These are phyloP conservation scores for Jacaranda copaia DNA, from an alignment of 257 asterid genomes.

Conservation along the genomic window DNA sequence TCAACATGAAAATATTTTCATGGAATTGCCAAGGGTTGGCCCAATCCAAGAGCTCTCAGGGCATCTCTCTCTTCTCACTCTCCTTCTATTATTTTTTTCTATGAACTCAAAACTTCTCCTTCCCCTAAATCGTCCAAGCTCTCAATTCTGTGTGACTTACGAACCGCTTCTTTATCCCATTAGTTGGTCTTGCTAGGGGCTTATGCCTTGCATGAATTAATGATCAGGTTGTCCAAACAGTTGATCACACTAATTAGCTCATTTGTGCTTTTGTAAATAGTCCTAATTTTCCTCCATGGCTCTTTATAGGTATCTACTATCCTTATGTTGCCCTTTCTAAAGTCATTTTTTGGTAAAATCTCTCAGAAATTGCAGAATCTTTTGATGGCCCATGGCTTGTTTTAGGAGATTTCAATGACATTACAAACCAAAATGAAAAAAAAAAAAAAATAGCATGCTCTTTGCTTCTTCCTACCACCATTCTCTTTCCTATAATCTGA, in stretches of 20 bases:
- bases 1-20: too few relatives aligned
- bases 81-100: too few relatives aligned
- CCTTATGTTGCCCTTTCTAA: neutral
- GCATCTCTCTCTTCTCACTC: too few relatives aligned
- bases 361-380: too few relatives aligned
- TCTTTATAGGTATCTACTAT: neutral
- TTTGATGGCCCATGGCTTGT: neutral
- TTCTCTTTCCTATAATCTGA: neutral
- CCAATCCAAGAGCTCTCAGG: too few relatives aligned
- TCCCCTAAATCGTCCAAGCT: too few relatives aligned
- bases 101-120: too few relatives aligned
- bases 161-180: neutral
- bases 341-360: neutral
- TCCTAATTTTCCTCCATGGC: neutral
- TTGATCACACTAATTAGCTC: too few relatives aligned
- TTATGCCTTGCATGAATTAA: neutral
- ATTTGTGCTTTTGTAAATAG: neutral
- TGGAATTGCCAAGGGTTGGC: too few relatives aligned
- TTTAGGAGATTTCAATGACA: neutral
- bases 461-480: neutral
- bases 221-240: neutral
- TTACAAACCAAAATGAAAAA: neutral
- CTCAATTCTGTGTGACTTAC: too few relatives aligned
- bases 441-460: neutral
- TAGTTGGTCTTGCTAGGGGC: neutral